phyloP scores from a whole-genome alignment of 495 filamentous ascomycete genomes.

The Apodospora peruviana region DNA sequence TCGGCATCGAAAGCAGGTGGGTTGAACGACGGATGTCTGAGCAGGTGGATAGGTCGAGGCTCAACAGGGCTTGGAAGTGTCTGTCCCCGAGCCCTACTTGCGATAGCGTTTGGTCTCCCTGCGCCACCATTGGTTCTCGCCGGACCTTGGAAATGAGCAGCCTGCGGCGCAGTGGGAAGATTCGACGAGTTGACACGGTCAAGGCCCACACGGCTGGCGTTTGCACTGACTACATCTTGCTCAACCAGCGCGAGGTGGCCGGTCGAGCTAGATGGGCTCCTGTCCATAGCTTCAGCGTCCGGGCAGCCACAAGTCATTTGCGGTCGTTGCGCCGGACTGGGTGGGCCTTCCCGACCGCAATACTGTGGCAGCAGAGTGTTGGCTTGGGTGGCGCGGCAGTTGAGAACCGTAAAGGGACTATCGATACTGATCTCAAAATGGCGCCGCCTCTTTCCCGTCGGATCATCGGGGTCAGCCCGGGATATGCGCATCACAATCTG shows the following conservation, averaged over 20 bases:
- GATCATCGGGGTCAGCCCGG: slow-evolving; percentile 74
- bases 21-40: slow-evolving; percentile 83
- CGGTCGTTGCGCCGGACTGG: slow-evolving; percentile 25
- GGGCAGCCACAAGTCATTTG: slow-evolving; percentile 73
- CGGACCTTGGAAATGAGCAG: slow-evolving; percentile 23
- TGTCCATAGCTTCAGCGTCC: slow-evolving; percentile 52
- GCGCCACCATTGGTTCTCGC: slow-evolving; percentile 2
- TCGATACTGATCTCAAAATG: slow-evolving; percentile 99
- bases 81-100: slow-evolving; percentile 12
- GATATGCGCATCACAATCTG: slow-evolving; percentile 97
- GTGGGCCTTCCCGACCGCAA: slow-evolving; percentile 52
- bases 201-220: slow-evolving; percentile 13
- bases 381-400: slow-evolving; percentile 85
- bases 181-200: slow-evolving; percentile 12
- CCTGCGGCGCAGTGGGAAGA: slow-evolving; percentile 19
- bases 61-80: slow-evolving; percentile 14
- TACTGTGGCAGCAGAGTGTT: slow-evolving; percentile 90
- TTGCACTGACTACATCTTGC: slow-evolving; percentile 11
- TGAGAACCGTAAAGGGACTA: slow-evolving; percentile 92
- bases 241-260: slow-evolving; percentile 21
- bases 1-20: slow-evolving; percentile 89
- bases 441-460: slow-evolving; percentile 67
- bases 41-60: slow-evolving; percentile 74
- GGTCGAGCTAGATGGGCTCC: slow-evolving; percentile 24
- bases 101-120: slow-evolving; percentile 7